These are phyloP conservation scores for Apiospora koreana DNA, from an alignment of 2,329 filamentous ascomycete species.

Conservation along the genomic window DNA sequence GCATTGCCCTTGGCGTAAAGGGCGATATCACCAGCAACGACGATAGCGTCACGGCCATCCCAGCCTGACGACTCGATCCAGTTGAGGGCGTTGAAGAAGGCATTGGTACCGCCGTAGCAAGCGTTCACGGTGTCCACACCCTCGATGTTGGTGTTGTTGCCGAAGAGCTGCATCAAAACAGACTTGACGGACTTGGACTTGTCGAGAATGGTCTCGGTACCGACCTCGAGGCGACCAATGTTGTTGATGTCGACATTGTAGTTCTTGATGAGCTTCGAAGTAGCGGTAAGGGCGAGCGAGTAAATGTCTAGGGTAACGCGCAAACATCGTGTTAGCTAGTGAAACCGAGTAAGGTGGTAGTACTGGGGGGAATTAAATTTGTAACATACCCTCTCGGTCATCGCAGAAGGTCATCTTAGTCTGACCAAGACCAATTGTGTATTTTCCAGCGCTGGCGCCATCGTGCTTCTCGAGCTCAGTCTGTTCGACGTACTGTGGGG, in stretches of 20 bases:
- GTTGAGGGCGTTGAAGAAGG: conserved; percentile 80
- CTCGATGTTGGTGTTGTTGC: conserved; percentile 82
- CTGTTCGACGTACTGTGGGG: conserved; percentile 76
- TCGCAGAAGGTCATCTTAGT: conserved; percentile 93
- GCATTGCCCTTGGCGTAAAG: conserved; percentile 83
- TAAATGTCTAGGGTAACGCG: conserved; percentile 69
- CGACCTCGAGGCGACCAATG: conserved; percentile 80
- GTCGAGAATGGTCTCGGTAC: conserved; percentile 83
- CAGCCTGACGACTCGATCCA: conserved; percentile 86
- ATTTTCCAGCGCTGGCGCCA: conserved; percentile 79
- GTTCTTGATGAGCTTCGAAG: conserved; percentile 77
- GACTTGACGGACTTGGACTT: conserved; percentile 92
- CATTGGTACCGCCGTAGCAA: conserved; percentile 85
- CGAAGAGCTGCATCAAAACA: conserved; percentile 83
- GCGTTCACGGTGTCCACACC: conserved; percentile 83
- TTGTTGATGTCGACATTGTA: conserved; percentile 79
- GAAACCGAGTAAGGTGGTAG: conserved; percentile 19
- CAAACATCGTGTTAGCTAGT: conserved; percentile 8
- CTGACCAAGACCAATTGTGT: conserved; percentile 89
- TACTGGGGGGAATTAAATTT: conserved; percentile 16
- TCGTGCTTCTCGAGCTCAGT: conserved; percentile 83
- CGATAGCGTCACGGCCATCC: conserved; percentile 81
- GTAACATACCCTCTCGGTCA: conserved; percentile 74
- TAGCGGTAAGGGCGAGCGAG: conserved; percentile 77
- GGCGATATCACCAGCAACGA: conserved; percentile 80